A percentile compares a stretch with the other conserved stretches of the same genome.
Evolutionary conservation across 192 early-diverging fungal species (phyloP).

Genomic region (Entomortierella lignicola): DNA sequence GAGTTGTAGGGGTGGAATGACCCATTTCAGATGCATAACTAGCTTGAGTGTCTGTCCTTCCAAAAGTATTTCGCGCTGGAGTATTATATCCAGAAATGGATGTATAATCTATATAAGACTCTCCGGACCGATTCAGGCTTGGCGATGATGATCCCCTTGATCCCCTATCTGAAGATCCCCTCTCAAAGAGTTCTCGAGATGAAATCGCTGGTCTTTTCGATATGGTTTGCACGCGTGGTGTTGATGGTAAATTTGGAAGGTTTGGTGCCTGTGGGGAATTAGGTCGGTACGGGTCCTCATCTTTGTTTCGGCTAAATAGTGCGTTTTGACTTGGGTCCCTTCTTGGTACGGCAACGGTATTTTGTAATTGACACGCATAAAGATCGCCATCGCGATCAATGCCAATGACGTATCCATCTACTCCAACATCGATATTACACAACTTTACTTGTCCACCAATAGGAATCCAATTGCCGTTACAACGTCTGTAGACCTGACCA

Average conservation of each 20-base stretch:
- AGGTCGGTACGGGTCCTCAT: background rate
- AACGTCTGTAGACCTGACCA: constrained; percentile 24
- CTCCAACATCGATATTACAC: constrained; percentile 20
- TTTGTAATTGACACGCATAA: constrained; percentile 41
- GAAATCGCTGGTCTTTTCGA: constrained; percentile 20
- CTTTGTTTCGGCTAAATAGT: background rate
- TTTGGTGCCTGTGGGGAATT: constrained; percentile 29
- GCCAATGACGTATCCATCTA: constrained; percentile 45
- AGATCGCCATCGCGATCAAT: constrained; percentile 43
- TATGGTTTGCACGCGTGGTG: constrained; percentile 12
- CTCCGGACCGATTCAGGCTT: background rate
- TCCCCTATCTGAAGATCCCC: constrained; percentile 7
- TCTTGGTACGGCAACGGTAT: background rate
- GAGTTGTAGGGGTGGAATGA: background rate
- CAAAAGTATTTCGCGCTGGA: background rate
- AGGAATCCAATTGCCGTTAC: constrained; percentile 8
- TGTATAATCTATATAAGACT: background rate
- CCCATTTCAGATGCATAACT: constrained; percentile 38
- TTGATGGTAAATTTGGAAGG: background rate
- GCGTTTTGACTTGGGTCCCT: constrained; percentile 2
- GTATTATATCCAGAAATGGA: background rate
- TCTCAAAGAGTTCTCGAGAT: constrained; percentile 49
- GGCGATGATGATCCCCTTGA: background rate
- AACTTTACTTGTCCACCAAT: constrained; percentile 29
- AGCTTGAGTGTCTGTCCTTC: constrained; percentile 19